Conservation (phyloP, 192 early-diverging fungal species). For the Oehlia diaphana region DNA sequence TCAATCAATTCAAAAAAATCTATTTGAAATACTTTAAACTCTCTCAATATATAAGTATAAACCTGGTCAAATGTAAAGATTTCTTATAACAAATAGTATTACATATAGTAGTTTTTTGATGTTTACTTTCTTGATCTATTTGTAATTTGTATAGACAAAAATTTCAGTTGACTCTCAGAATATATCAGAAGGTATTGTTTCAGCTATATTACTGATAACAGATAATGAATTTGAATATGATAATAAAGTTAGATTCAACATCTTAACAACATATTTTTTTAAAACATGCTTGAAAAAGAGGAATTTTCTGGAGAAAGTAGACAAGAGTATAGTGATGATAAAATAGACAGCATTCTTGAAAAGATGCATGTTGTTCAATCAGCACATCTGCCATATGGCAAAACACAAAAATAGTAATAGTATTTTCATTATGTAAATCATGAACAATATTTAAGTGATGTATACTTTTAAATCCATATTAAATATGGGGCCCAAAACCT, state of each 20-base stretch:
- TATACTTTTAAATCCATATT: no score
- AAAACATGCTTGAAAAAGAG: not conserved
- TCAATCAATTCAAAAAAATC: no score
- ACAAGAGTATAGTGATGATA: constrained; percentile 3
- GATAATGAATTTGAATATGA: not conserved
- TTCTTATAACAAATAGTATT: not conserved
- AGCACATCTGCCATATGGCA: no score
- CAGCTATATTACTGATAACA: not conserved
- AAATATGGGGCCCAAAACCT: no score
- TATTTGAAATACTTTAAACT: not conserved
- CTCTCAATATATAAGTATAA: not conserved
- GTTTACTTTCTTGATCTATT: not conserved
- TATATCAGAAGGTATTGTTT: not conserved
- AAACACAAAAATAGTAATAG: no score
- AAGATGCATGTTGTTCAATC: no score
- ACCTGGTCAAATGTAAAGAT: not conserved
- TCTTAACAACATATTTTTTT: not conserved
- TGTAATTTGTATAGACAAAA: not conserved
- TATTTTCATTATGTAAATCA: no score
- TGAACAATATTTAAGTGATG: no score
- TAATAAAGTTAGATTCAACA: not conserved
- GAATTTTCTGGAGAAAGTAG: constrained; percentile 11
- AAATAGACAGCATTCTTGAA: constrained; percentile 3
- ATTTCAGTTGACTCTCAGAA: constrained; percentile 17
- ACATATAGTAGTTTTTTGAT: not conserved